Evolutionary conservation across 2,329 filamentous ascomycete genomes (phyloP), one percentile per base, ranked within the genome.

Genomic region (Rugonectria rugulosa): DNA sequence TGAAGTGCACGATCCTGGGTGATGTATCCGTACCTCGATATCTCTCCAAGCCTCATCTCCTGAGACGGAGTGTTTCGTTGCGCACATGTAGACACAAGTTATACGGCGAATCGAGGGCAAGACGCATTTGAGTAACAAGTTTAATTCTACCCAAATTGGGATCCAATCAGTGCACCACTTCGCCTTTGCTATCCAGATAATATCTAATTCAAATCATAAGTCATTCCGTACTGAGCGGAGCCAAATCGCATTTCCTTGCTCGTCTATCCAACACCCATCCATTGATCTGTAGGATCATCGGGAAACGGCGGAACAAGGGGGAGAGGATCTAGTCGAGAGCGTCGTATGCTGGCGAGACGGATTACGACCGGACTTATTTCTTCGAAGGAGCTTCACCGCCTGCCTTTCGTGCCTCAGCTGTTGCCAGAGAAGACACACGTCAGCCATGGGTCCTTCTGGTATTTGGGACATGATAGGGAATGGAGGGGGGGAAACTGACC

Each of bases 361-460:
- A n/a, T 36, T 38, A 51, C 23, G 9, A 34, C 26, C 42, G 15
- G n/a, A 49, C 45, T 24, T 63, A 74, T 60, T 74, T 73, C 57
- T 73, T 70, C 47, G 9, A n/a, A 24, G 44, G 37, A 19, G 23
- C 10, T 3, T 40, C 64, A 7, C 47, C 70, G 6, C 64, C 74
- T 14, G 74, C 73, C 68, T 79, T 84, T 60, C 75, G 79, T 14
- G 81, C 82, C 61, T 85, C 80, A 61, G 82, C 83, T 85, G 57
- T 50, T 9, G 36, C 29, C 5, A 23, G 19, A 11, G 20, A 31
- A 50, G 9, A 41, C 3, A 42, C 53, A 32, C 52, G 57, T 52
- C 38, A 57, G 49, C 37, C 6, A n/a, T 9, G 5, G 26, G 19
- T 4, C 17, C 14, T 42, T 42, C 12, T n/a, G n/a, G 7, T 20